Percentiles rank a stretch among this genome's conserved stretches.
Conservation (phyloP, 140 eudicot genomes). For the Flaveria floridana region DNA sequence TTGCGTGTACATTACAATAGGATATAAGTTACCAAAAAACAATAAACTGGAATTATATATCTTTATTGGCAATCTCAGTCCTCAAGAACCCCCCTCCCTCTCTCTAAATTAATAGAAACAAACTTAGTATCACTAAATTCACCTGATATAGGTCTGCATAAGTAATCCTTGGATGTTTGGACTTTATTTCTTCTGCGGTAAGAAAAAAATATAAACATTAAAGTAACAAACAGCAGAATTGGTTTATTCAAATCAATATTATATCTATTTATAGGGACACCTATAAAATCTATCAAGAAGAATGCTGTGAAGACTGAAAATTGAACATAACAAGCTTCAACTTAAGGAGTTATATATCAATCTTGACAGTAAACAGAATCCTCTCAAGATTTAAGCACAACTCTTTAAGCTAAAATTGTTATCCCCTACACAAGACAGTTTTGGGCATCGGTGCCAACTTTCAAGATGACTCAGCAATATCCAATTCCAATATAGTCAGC, state of each 20-base stretch:
- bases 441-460: not conserved
- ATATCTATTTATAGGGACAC: constrained; percentile 15
- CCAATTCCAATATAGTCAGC: constrained; percentile 4
- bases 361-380: not conserved
- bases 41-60: not conserved
- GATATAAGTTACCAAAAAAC: not conserved
- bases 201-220: constrained; percentile 29
- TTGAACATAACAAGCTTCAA: not conserved
- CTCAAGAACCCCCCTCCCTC: not conserved
- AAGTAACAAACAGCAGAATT: constrained; percentile 5
- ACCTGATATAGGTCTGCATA: constrained; percentile 99
- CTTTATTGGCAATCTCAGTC: constrained; percentile 5
- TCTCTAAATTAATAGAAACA: not conserved
- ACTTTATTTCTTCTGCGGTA: constrained; percentile 83
- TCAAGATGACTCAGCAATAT: constrained; percentile 10
- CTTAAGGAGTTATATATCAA: not conserved
- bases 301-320: not conserved
- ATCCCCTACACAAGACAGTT: not conserved
- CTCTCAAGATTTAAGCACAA: not conserved
- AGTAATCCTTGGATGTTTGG: constrained; percentile 78
- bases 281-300: not conserved
- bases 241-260: constrained; percentile 8
- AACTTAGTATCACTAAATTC: constrained; percentile 24
- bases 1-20: constrained; percentile 20
- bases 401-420: not conserved